A percentile compares a stretch with the other conserved stretches of the same genome.
phyloP scores from a whole-genome alignment of 1,284 basidiomycete species.

The Vanrija sp. region DNA sequence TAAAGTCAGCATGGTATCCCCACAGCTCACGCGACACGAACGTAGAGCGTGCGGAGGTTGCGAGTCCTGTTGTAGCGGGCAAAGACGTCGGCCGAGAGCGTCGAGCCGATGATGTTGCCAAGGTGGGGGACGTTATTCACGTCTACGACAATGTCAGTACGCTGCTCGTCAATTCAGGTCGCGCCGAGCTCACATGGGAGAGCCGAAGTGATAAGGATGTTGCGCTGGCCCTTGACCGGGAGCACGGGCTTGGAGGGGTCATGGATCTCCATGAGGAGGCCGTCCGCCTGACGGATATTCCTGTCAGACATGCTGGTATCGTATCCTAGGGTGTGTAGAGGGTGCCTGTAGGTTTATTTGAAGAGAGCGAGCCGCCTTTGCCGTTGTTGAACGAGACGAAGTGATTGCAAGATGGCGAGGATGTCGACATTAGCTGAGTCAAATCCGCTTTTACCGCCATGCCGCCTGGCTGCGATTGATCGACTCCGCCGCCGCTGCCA shows the following conservation, averaged over 20 bases:
- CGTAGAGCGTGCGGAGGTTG: constrained; percentile 52
- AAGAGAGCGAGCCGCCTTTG: not conserved
- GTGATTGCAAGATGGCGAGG: not conserved
- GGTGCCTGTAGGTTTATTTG: not conserved
- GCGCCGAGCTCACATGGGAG: constrained; percentile 62
- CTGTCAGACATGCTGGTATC: constrained; percentile 28
- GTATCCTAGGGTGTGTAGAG: not conserved
- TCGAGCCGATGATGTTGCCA: constrained; percentile 91
- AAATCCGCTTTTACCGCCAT: not conserved
- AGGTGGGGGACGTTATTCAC: constrained; percentile 99
- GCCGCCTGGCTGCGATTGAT: no score
- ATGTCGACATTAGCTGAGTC: constrained; percentile 1
- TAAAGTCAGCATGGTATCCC: constrained; percentile 13
- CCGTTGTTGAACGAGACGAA: not conserved
- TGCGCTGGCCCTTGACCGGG: constrained; percentile 77
- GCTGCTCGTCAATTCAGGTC: not conserved
- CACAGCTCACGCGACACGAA: constrained; percentile 46
- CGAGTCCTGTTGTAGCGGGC: constrained; percentile 67
- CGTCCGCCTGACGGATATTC: constrained; percentile 20
- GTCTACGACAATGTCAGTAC: constrained; percentile 47
- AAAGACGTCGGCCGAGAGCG: constrained; percentile 90
- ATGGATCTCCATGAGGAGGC: constrained; percentile 53
- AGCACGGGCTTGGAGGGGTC: constrained; percentile 49
- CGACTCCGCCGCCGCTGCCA: no score
- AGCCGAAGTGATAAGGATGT: constrained; percentile 91